Base-by-base conservation (phyloP, 1,284 basidiomycete genomes). In the Cutaneotrichosporon curvatum region DNA sequence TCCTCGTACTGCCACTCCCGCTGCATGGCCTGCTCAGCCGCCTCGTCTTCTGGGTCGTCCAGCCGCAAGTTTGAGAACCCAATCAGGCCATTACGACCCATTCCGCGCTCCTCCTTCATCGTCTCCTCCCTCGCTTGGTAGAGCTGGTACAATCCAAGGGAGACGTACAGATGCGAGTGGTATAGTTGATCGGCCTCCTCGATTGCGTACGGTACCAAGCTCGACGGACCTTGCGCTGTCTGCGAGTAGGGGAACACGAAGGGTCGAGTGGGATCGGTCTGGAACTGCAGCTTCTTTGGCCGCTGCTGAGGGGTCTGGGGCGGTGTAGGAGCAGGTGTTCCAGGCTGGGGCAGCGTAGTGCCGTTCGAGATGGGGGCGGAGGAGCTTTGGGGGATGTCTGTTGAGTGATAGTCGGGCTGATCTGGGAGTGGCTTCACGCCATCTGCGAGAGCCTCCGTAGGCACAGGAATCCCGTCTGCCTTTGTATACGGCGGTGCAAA, bases 201-300 rank as follows among this genome's bases (percentile, higher is more conserved):
- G 54, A 99, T 92, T 11, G 90, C 89, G 65, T 84, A 89, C 1
- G 95, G 95, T 2, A 97, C 88, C 10, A 88, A 74, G 3, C 67
- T 62, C 0, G 56, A 38, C 20, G 58, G 71, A 23, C 50, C 53
- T 6, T 46, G 52, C 52, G 70, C 45, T 72, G 77, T 41, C 75
- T 78, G 66, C 12, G 89, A 87, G 67, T 95, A 98, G 0, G 95
- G 95, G 65, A 99, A 91, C 47, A 98, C 75, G 67, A 98, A 99
- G 1, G 95, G 95, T 8, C 88, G 79, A 28, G 75, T 83, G 65
- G 95, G 95, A 67, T 99, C 95, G 0, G 95, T 99, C 70, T 98
- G 95, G 70, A 91, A 99, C 65, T 96, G 92, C 65, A 94, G 90
- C 70, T 97, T 97, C 76, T 97, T 97, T 8, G 87, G 89, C 64